These are phyloP conservation scores for Raddia guianensis DNA, from an alignment of 176 grass and related monocot species.

Conservation along the genomic window DNA sequence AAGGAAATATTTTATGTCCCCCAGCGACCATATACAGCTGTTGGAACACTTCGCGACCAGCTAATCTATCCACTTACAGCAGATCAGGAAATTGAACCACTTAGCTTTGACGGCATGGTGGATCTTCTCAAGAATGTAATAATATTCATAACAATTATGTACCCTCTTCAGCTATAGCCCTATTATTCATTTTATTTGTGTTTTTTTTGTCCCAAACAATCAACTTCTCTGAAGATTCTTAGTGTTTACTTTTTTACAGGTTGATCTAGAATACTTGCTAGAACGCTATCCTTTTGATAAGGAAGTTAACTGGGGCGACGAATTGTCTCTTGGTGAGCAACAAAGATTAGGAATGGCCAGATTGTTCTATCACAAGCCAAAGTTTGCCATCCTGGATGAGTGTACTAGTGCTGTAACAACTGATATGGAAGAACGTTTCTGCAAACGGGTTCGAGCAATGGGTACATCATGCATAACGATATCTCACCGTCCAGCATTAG, in stretches of 20 bases:
- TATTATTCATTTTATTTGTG: conserved; percentile 11
- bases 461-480: conserved; percentile 98
- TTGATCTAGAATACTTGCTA: conserved; percentile 95
- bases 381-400: conserved; percentile 98
- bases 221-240: conserved; percentile 25
- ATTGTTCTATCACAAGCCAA: conserved; percentile 96
- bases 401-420: conserved; percentile 98
- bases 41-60: conserved; percentile 93
- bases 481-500: conserved; percentile 93
- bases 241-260: conserved; percentile 56
- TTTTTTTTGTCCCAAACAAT: neutral
- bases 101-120: conserved; percentile 78
- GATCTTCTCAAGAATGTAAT: conserved; percentile 97
- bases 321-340: conserved; percentile 95
- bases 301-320: conserved; percentile 98
- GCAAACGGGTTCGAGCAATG: conserved; percentile 84
- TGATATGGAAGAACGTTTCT: conserved; percentile 99
- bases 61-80: conserved; percentile 91
- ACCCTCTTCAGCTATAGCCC: neutral
- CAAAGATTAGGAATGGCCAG: conserved; percentile 98
- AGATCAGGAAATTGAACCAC: conserved; percentile 88
- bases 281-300: conserved; percentile 86
- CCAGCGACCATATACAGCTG: conserved; percentile 94
- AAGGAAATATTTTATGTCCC: conserved; percentile 99
- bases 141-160: conserved; percentile 2